These are phyloP conservation scores for Colletotrichum sp. DNA, from an alignment of 2,329 filamentous ascomycete species.

Conservation along the genomic window DNA sequence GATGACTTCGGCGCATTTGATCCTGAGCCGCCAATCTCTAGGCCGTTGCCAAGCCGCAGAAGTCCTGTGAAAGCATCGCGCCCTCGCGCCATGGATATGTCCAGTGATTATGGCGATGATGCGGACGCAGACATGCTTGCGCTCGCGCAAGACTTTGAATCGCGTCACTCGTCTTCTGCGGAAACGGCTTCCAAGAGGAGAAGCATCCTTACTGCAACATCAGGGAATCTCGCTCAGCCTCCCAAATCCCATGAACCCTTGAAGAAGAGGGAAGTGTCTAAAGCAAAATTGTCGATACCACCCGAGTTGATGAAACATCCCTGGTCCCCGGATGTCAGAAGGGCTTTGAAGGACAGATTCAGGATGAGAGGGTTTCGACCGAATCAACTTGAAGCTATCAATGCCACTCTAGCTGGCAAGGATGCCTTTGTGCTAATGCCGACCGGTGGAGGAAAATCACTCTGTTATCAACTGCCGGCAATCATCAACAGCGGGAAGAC, in stretches of 20 bases:
- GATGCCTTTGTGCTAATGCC: slow-evolving; percentile 98
- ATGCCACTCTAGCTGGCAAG: slow-evolving; percentile 84
- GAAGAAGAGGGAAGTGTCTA: slow-evolving; percentile 36
- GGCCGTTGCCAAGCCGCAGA: background rate
- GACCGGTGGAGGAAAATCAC: slow-evolving; percentile 93
- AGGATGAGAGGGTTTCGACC: slow-evolving; percentile 84
- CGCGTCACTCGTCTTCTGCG: slow-evolving; percentile 39
- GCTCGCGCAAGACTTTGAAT: slow-evolving; percentile 56
- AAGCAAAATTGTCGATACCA: slow-evolving; percentile 43
- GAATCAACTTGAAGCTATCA: slow-evolving; percentile 95
- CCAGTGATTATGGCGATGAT: slow-evolving; percentile 54
- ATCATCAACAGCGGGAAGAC: slow-evolving; percentile 83
- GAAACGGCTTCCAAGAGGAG: slow-evolving; percentile 30
- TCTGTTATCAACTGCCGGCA: slow-evolving; percentile 95
- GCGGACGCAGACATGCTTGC: slow-evolving; percentile 57
- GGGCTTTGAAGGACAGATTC: slow-evolving; percentile 82
- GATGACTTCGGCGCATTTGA: slow-evolving; percentile 15
- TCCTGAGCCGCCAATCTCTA: background rate
- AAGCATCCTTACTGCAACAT: slow-evolving; percentile 50
- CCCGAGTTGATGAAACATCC: slow-evolving; percentile 66
- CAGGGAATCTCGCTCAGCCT: slow-evolving; percentile 46
- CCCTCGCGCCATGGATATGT: slow-evolving; percentile 35
- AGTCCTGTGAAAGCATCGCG: slow-evolving; percentile 1
- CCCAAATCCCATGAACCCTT: slow-evolving; percentile 35
- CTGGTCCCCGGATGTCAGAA: slow-evolving; percentile 88